Percentiles rank a stretch among this genome's conserved stretches.
phyloP scores from a whole-genome alignment of 331 rosid genomes.

The Spiraea crenata region DNA sequence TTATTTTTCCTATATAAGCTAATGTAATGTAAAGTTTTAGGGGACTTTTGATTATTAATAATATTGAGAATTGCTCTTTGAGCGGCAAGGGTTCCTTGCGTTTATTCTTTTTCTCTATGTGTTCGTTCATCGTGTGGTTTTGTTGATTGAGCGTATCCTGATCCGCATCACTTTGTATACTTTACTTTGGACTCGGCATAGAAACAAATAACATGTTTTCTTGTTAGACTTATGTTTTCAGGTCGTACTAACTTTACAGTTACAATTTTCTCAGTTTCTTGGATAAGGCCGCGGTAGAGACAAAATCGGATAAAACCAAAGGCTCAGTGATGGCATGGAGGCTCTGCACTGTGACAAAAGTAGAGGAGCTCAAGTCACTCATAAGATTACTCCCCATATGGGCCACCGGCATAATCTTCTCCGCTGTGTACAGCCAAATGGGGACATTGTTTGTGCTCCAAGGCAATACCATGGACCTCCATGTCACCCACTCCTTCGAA shows the following conservation, averaged over 20 bases:
- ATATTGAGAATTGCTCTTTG: too few species aligned
- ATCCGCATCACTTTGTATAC: not conserved
- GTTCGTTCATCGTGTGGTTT: too few species aligned
- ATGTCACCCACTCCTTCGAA: slow-evolving; percentile 5
- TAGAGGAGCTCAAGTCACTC: slow-evolving; percentile 24
- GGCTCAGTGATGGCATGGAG: slow-evolving; percentile 6
- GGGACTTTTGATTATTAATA: too few species aligned
- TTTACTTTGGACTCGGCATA: not conserved
- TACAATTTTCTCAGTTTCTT: not conserved
- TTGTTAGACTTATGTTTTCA: not conserved
- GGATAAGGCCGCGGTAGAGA: slow-evolving; percentile 17
- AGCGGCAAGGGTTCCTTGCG: too few species aligned
- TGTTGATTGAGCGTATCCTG: too few species aligned
- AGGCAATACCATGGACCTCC: slow-evolving; percentile 20
- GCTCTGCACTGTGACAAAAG: slow-evolving; percentile 20
- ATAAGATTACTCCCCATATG: slow-evolving; percentile 8
- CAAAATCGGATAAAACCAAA: slow-evolving; percentile 7
- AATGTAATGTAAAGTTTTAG: too few species aligned
- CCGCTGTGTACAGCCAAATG: slow-evolving; percentile 16
- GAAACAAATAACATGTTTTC: not conserved
- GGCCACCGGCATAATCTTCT: slow-evolving; percentile 28
- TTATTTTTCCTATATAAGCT: too few species aligned
- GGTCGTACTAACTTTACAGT: too few species aligned
- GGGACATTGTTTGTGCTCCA: slow-evolving; percentile 19
- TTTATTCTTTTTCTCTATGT: too few species aligned